phyloP scores from a whole-genome alignment of 176 grass and related monocot genomes.

The Secale cereale region DNA sequence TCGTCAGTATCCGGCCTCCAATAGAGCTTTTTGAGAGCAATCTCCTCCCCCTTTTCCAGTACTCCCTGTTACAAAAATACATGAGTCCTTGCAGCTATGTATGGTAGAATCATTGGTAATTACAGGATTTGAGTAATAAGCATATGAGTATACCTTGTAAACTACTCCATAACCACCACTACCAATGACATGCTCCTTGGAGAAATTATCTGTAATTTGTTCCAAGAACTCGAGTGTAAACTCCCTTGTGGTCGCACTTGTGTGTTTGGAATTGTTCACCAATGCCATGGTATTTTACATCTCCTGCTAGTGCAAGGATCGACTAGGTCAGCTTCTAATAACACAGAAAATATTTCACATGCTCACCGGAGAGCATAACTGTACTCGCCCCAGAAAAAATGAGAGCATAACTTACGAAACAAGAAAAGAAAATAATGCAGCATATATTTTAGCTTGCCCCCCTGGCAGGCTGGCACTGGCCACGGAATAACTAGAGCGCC shows the following conservation, averaged over 20 bases:
- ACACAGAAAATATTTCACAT: not conserved
- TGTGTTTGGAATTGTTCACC: not conserved
- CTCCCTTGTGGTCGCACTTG: not conserved
- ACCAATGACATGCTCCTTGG: not conserved
- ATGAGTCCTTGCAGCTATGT: not conserved
- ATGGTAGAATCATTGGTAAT: not conserved
- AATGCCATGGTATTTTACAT: not conserved
- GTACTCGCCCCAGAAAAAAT: too few species aligned
- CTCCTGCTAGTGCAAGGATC: not conserved
- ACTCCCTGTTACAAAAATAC: not conserved
- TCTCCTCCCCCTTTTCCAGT: not conserved
- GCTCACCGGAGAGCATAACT: not conserved
- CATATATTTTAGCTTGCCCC: too few species aligned
- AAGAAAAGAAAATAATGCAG: too few species aligned
- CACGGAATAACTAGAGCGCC: too few species aligned
- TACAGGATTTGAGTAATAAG: not conserved
- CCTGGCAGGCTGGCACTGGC: too few species aligned
- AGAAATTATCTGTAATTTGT: not conserved
- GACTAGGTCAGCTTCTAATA: not conserved
- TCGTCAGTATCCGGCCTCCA: not conserved
- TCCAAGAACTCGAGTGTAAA: not conserved
- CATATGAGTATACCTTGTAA: not conserved
- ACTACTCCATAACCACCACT: not conserved
- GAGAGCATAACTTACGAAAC: not conserved
- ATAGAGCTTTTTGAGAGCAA: not conserved